Evolutionary conservation across 2,329 filamentous ascomycete genomes (phyloP).

Genomic region (Cryphonectria radicalis): DNA sequence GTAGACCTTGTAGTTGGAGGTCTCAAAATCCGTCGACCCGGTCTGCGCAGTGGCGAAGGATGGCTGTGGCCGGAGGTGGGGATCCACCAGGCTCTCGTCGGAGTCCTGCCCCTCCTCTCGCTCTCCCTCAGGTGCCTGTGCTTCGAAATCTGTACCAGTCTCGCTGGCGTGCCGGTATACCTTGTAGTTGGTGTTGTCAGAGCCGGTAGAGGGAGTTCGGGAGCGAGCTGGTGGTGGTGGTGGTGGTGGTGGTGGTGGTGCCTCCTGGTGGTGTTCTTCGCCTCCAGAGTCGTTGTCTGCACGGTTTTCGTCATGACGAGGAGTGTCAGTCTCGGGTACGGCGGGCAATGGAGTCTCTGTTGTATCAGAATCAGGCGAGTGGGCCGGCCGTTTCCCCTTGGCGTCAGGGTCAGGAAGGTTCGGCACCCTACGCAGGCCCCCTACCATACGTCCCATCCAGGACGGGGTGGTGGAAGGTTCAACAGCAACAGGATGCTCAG

Average conservation of each 20-base stretch:
- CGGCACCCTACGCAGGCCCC: slow-evolving; percentile 59
- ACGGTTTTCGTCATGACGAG: slow-evolving; percentile 31
- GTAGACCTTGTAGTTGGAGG: slow-evolving; percentile 60
- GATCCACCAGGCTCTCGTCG: slow-evolving; percentile 19
- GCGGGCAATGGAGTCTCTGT: slow-evolving; percentile 38
- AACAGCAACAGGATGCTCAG: slow-evolving; percentile 39
- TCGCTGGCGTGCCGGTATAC: slow-evolving; percentile 46
- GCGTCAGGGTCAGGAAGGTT: slow-evolving; percentile 49
- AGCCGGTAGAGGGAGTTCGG: slow-evolving; percentile 47
- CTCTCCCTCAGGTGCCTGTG: slow-evolving; percentile 9
- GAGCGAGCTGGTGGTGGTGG: slow-evolving; percentile 40
- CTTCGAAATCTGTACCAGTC: slow-evolving; percentile 10
- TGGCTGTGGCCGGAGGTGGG: slow-evolving; percentile 37
- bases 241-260: slow-evolving; percentile 36
- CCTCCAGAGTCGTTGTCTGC: slow-evolving; percentile 3
- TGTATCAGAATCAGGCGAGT: slow-evolving; percentile 34
- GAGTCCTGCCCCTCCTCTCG: neutral
- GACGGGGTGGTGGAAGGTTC: slow-evolving; percentile 42
- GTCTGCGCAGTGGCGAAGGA: slow-evolving; percentile 46
- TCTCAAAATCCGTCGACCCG: slow-evolving; percentile 53
- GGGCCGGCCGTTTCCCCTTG: slow-evolving; percentile 45
- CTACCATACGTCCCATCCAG: slow-evolving; percentile 59
- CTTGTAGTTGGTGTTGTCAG: slow-evolving; percentile 54
- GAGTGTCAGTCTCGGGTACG: slow-evolving; percentile 40
- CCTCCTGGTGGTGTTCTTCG: slow-evolving; percentile 38